Conservation (phyloP, 1,284 basidiomycete species). For the Baeospora myosura region DNA sequence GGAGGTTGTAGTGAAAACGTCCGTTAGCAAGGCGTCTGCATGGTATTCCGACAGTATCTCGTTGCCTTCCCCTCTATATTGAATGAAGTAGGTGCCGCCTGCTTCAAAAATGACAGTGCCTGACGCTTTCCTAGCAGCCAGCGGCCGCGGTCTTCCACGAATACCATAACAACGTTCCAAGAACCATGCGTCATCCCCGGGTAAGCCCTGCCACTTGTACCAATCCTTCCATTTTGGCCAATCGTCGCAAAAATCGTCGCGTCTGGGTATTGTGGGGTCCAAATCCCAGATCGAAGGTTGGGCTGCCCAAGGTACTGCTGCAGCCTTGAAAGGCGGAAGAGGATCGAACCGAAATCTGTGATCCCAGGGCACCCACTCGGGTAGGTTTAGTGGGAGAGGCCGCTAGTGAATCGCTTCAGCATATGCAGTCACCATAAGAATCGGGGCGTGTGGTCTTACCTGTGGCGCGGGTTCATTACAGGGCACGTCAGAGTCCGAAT, state of each 20-base stretch:
- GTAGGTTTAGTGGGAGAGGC: not conserved
- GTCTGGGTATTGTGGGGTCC: not conserved
- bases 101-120: too few relatives aligned
- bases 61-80: too few relatives aligned
- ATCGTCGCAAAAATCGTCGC: not conserved
- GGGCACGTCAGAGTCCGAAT: not conserved
- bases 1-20: too few relatives aligned
- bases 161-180: conserved; percentile 8
- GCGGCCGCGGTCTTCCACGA: too few relatives aligned
- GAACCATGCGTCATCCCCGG: conserved; percentile 3
- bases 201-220: conserved; percentile 5
- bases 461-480: not conserved
- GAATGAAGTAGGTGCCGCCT: too few relatives aligned
- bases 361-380: too few relatives aligned
- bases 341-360: too few relatives aligned
- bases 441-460: not conserved
- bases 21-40: too few relatives aligned
- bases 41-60: too few relatives aligned
- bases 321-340: too few relatives aligned
- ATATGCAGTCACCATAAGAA: not conserved
- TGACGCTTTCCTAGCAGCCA: too few relatives aligned
- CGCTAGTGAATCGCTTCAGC: not conserved
- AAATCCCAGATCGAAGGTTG: not conserved
- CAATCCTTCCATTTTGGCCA: not conserved
- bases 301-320: not conserved